phyloP scores from a whole-genome alignment of 352 stramenopile species.

The Albugo candida region DNA sequence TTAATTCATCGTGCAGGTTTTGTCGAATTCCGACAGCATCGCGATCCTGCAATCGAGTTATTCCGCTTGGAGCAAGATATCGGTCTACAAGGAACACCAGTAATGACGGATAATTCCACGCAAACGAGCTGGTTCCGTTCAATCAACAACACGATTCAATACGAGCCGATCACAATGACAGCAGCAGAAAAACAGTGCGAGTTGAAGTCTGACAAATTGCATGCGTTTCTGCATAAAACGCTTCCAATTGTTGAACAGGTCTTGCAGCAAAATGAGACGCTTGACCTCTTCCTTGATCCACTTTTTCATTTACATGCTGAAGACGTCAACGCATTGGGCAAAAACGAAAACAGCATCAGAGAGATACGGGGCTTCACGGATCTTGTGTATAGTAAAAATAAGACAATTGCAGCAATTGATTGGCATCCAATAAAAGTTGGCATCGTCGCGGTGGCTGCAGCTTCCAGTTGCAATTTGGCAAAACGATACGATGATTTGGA shows the following conservation, averaged over 20 bases:
- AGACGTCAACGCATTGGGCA: conserved; percentile 33
- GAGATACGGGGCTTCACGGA: conserved; percentile 86
- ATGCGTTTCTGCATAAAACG: conserved; percentile 39
- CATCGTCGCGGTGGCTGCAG: conserved; percentile 71
- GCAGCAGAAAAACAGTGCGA: conserved; percentile 16
- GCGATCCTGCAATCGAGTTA: conserved; percentile 68
- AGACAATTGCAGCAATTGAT: conserved; percentile 71
- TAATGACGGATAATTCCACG: conserved; percentile 43
- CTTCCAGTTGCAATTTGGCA: conserved; percentile 73
- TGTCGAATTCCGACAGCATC: conserved; percentile 72
- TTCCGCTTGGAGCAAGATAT: conserved; percentile 57
- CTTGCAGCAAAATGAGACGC: conserved; percentile 70
- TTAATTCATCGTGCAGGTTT: conserved; percentile 16
- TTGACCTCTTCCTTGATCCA: conserved; percentile 69
- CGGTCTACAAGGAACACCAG: conserved; percentile 43
- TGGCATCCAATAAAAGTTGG: conserved; percentile 82
- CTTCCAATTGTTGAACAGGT: conserved; percentile 51
- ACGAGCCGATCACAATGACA: conserved; percentile 46
- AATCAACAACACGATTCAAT: conserved; percentile 65
- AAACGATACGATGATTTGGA: conserved; percentile 58
- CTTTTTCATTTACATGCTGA: conserved; percentile 55
- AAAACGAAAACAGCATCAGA: conserved; percentile 79
- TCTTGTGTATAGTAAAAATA: conserved; percentile 88
- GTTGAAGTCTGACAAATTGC: conserved; percentile 50
- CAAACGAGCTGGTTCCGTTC: conserved; percentile 74